phyloP scores from a whole-genome alignment of 352 stramenopile genomes.

The Globisporangium iwayamae region DNA sequence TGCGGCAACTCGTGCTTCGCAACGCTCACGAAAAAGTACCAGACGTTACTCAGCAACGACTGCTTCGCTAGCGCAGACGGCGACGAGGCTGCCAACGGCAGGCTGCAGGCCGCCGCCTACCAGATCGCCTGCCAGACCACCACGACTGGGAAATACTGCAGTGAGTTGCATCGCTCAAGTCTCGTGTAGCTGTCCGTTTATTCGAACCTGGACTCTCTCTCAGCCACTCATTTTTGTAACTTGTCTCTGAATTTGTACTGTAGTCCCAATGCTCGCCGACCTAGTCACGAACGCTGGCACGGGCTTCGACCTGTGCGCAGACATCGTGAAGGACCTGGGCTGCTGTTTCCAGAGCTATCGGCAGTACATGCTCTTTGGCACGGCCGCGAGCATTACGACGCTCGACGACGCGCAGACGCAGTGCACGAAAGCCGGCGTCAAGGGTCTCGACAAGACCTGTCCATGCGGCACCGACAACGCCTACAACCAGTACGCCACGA shows the following conservation, averaged over 20 bases:
- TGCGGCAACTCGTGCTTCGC: constrained; percentile 65
- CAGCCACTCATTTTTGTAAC: neutral
- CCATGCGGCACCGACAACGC: constrained; percentile 38
- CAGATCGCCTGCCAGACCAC: constrained; percentile 70
- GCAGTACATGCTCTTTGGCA: constrained; percentile 70
- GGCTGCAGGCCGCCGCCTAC: constrained; percentile 57
- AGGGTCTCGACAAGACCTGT: constrained; percentile 41
- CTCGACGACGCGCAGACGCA: constrained; percentile 48
- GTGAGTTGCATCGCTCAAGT: constrained; percentile 28
- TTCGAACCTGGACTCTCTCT: neutral
- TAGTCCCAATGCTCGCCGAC: constrained; percentile 56
- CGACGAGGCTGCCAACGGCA: constrained; percentile 52
- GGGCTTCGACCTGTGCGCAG: constrained; percentile 55
- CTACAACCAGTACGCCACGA: constrained; percentile 54
- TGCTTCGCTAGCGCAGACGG: constrained; percentile 55
- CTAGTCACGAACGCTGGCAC: constrained; percentile 47
- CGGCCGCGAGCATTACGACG: constrained; percentile 35
- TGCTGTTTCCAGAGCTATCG: constrained; percentile 85
- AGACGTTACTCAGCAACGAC: constrained; percentile 54
- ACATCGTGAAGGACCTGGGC: constrained; percentile 69
- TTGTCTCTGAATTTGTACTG: neutral
- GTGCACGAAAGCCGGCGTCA: constrained; percentile 39
- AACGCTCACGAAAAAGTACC: constrained; percentile 58
- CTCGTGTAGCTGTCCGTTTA: neutral
- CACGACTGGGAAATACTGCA: constrained; percentile 59